A percentile compares a stretch with the other conserved stretches of the same genome.
Evolutionary conservation across 305 asterid species (phyloP).

Genomic region (Ajuga reptans): DNA sequence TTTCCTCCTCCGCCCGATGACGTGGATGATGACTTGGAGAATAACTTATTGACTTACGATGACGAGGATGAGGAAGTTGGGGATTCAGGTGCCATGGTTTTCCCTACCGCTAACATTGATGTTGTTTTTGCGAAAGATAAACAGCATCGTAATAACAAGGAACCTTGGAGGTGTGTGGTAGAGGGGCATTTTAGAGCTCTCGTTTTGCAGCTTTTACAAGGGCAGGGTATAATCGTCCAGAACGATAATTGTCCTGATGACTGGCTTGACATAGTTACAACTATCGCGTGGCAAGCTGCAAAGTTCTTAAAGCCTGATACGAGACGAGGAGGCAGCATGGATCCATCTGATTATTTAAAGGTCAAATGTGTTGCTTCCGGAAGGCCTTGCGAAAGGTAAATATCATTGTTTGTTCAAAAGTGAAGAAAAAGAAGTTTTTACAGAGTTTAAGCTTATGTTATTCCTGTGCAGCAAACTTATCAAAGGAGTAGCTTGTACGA

Average conservation of each 20-base stretch:
- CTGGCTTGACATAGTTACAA: slow-evolving; percentile 70
- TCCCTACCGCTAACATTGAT: slow-evolving; percentile 35
- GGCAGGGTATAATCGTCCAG: slow-evolving; percentile 39
- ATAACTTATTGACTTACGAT: slow-evolving; percentile 50
- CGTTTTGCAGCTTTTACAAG: slow-evolving; percentile 76
- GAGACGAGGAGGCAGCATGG: slow-evolving; percentile 96
- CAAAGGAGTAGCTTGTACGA: slow-evolving; percentile 90
- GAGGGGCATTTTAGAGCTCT: slow-evolving; percentile 90
- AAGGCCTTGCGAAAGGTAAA: slow-evolving; percentile 67
- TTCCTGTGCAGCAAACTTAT: slow-evolving; percentile 57
- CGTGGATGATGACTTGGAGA: slow-evolving; percentile 45
- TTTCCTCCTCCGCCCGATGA: slow-evolving; percentile 77
- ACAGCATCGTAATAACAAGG: slow-evolving; percentile 40
- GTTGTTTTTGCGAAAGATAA: slow-evolving; percentile 36
- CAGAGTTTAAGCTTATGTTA: slow-evolving; percentile 17
- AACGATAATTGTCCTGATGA: slow-evolving; percentile 43
- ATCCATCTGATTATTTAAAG: slow-evolving; percentile 83
- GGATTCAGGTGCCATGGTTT: slow-evolving; percentile 35
- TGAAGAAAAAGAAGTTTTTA: too few species aligned
- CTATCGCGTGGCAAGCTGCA: slow-evolving; percentile 85
- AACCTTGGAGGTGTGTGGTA: slow-evolving; percentile 46
- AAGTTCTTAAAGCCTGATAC: slow-evolving; percentile 82
- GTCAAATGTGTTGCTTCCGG: slow-evolving; percentile 94
- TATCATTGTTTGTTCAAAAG: background rate
- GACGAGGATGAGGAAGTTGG: slow-evolving; percentile 84